Conservation (phyloP, 1,284 basidiomycete species). For the Trametes hirsuta region DNA sequence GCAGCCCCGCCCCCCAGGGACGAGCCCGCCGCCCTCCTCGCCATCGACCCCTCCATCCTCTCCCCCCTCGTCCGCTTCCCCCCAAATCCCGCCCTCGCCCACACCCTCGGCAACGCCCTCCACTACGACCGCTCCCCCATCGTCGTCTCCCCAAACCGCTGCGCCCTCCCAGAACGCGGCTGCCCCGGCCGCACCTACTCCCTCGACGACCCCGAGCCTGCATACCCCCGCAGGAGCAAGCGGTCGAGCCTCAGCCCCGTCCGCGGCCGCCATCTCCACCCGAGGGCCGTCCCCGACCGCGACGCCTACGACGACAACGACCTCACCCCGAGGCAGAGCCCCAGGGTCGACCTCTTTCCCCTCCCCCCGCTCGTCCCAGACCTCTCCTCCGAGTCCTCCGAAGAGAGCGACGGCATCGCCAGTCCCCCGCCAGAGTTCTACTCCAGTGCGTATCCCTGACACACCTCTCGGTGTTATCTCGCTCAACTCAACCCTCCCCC, state of each 20-base stretch:
- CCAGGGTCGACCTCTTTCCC: constrained; percentile 22
- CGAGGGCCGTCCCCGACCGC: constrained; percentile 41
- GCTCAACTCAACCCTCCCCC: neutral
- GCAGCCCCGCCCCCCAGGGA: constrained; percentile 23
- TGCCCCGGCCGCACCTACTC: constrained; percentile 70
- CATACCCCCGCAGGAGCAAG: constrained; percentile 14
- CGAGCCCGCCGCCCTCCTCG: constrained; percentile 29
- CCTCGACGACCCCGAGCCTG: constrained; percentile 45
- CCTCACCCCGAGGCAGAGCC: constrained; percentile 26
- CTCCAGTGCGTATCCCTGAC: constrained; percentile 8
- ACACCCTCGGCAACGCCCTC: constrained; percentile 55
- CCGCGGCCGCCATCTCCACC: constrained; percentile 47
- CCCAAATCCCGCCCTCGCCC: constrained; percentile 56
- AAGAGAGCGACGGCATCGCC: constrained; percentile 59
- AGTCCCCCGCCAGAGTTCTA: constrained; percentile 25
- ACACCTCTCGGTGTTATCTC: constrained; percentile 9
- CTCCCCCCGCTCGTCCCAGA: constrained; percentile 60
- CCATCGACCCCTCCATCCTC: constrained; percentile 31
- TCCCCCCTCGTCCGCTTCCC: constrained; percentile 39
- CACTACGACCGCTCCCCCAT: constrained; percentile 80
- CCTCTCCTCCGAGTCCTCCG: constrained; percentile 55
- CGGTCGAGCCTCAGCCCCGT: constrained; percentile 21
- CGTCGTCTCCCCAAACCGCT: constrained; percentile 63
- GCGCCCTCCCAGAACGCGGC: constrained; percentile 70
- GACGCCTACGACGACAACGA: constrained; percentile 27